phyloP scores from a whole-genome alignment of 805 yeast genomes.

The Yamadazyma endophytica region DNA sequence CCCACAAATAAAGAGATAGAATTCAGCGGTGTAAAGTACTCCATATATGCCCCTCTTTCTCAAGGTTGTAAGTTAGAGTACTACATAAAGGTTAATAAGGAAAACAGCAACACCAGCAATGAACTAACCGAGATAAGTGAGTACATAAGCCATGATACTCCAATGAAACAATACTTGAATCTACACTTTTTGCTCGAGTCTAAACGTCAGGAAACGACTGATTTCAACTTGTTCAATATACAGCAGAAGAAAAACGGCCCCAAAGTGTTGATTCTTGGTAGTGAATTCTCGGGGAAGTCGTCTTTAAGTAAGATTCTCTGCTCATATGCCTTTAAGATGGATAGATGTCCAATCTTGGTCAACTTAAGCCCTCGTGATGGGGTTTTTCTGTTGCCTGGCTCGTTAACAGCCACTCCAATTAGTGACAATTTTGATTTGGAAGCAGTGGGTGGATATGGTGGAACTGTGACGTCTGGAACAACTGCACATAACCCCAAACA shows the following conservation, averaged over 20 bases:
- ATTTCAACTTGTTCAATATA: conserved; percentile 15
- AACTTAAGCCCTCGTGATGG: conserved; percentile 76
- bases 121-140: conserved; percentile 45
- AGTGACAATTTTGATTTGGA: conserved; percentile 79
- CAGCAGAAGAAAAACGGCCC: conserved; percentile 38
- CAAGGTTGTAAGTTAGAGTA: conserved; percentile 63
- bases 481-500: conserved; percentile 80
- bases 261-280: conserved; percentile 71
- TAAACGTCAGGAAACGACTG: conserved; percentile 28
- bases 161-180: conserved; percentile 60
- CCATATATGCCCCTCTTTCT: conserved; percentile 40
- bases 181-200: conserved; percentile 75
- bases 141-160: conserved; percentile 68
- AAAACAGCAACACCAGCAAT: conserved; percentile 16
- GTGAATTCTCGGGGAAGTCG: conserved; percentile 73
- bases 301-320: conserved; percentile 62
- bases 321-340: conserved; percentile 74
- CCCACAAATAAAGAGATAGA: conserved; percentile 57
- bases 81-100: conserved; percentile 13
- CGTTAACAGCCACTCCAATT: conserved; percentile 76
- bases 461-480: conserved; percentile 67
- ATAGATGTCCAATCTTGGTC: conserved; percentile 62
- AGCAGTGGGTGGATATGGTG: conserved; percentile 67
- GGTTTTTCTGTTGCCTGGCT: conserved; percentile 75
- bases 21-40: conserved; percentile 34